Evolutionary conservation across 164 flowering plant species (phyloP).

Genomic region (Kalanchoe fedtschenkoi): DNA sequence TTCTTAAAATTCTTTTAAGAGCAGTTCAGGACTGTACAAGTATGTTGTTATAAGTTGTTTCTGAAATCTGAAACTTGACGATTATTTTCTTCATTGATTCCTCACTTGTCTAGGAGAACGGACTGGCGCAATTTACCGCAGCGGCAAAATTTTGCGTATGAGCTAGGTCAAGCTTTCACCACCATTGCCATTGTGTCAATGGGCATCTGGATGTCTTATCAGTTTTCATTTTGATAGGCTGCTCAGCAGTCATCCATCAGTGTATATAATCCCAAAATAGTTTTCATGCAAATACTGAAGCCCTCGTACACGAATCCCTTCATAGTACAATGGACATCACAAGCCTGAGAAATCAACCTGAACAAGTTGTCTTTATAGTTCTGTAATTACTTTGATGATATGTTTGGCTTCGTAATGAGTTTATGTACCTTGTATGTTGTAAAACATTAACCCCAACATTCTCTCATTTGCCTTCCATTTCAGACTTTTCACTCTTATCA

Average conservation of each 20-base stretch:
- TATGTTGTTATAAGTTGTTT: too few species aligned
- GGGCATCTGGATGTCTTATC: constrained; percentile 77
- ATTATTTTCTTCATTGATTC: neutral
- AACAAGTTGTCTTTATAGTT: too few species aligned
- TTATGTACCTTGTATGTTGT: too few species aligned
- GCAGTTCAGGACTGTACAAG: neutral
- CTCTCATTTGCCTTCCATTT: too few species aligned
- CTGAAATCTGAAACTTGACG: too few species aligned
- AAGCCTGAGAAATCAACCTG: too few species aligned
- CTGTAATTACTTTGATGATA: too few species aligned
- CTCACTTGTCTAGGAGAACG: constrained; percentile 38
- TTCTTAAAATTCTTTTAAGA: neutral
- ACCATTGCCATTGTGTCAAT: constrained; percentile 66
- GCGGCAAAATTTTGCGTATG: constrained; percentile 40
- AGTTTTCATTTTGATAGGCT: constrained; percentile 33
- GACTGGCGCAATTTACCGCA: constrained; percentile 74
- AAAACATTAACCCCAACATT: too few species aligned
- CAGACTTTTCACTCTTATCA: too few species aligned
- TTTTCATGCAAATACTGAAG: neutral
- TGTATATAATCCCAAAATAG: constrained; percentile 27
- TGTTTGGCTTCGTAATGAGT: too few species aligned
- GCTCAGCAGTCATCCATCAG: constrained; percentile 41
- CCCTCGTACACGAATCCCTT: too few species aligned
- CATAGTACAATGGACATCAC: too few species aligned
- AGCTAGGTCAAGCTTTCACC: constrained; percentile 72